A percentile compares a stretch with the other conserved stretches of the same genome.
Evolutionary conservation across 345 rosid species (phyloP).

Genomic region (Lagerstroemia speciosa): DNA sequence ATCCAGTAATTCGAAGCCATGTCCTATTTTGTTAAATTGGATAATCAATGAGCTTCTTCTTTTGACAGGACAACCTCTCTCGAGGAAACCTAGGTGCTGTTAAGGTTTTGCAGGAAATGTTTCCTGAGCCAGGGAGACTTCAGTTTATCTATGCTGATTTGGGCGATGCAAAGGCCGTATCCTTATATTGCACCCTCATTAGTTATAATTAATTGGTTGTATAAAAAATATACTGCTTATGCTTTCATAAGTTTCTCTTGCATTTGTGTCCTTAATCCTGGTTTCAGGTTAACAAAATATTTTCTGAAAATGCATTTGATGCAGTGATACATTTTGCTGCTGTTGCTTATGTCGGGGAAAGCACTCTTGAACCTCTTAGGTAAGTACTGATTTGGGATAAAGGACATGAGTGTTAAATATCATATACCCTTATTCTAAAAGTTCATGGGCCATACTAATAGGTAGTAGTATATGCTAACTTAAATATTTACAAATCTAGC

Average conservation of each 20-base stretch:
- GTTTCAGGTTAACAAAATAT: constrained; percentile 68
- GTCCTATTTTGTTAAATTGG: not conserved
- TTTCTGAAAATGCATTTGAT: constrained; percentile 87
- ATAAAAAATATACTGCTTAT: constrained; percentile 5
- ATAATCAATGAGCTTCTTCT: constrained; percentile 5
- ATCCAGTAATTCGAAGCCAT: not conserved
- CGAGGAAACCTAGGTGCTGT: constrained; percentile 92
- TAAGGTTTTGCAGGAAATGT: constrained; percentile 68
- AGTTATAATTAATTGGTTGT: not conserved
- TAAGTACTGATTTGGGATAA: constrained; percentile 20
- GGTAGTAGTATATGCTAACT: not conserved
- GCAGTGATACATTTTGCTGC: constrained; percentile 99
- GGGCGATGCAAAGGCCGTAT: constrained; percentile 88
- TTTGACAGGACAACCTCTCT: constrained; percentile 85
- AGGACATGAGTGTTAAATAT: not conserved
- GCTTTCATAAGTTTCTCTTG: constrained; percentile 24
- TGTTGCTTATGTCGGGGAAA: constrained; percentile 98
- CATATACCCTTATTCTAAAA: too few species aligned
- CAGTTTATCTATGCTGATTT: constrained; percentile 87
- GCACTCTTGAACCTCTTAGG: constrained; percentile 90
- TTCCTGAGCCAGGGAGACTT: constrained; percentile 88
- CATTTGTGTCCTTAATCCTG: constrained; percentile 27
- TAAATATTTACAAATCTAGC: too few species aligned
- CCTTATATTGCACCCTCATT: constrained; percentile 8
- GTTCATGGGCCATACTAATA: not conserved